Percentiles rank a stretch among this genome's conserved stretches.
Conservation (phyloP, 2,329 filamentous ascomycete genomes). For the Cordyceps fumosorosea region DNA sequence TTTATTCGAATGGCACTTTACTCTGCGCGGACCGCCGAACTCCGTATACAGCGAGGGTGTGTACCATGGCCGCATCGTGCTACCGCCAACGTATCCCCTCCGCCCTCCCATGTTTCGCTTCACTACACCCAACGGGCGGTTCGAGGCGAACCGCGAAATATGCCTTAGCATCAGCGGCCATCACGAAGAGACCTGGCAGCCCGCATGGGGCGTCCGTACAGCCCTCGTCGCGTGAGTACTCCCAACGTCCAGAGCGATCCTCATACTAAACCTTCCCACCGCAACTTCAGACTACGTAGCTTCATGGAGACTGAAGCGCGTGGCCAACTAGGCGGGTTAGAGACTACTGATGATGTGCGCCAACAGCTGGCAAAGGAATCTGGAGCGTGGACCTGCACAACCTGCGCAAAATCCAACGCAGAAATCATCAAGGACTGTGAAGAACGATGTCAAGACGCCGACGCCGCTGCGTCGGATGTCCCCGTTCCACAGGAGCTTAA, state of each 20-base stretch:
- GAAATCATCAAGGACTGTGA: constrained; percentile 69
- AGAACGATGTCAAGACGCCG: constrained; percentile 37
- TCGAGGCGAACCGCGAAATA: constrained; percentile 95
- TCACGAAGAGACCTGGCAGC: constrained; percentile 98
- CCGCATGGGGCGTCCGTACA: constrained; percentile 92
- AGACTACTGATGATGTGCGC: constrained; percentile 62
- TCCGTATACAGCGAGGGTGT: constrained; percentile 75
- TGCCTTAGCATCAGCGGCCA: constrained; percentile 90
- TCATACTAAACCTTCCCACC: neutral
- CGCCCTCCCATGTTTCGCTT: constrained; percentile 95
- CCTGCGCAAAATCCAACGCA: constrained; percentile 64
- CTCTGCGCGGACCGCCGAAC: constrained; percentile 77
- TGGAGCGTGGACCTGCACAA: constrained; percentile 57
- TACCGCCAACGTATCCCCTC: constrained; percentile 84
- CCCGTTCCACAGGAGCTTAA: constrained; percentile 49
- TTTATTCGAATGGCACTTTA: constrained; percentile 99
- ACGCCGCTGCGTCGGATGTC: constrained; percentile 34
- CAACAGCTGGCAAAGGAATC: constrained; percentile 64
- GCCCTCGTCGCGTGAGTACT: constrained; percentile 57
- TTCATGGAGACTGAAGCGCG: constrained; percentile 91
- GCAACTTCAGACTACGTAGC: constrained; percentile 51
- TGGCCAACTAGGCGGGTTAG: constrained; percentile 86
- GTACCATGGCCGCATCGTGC: constrained; percentile 91
- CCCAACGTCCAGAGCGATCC: neutral
- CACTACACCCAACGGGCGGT: constrained; percentile 82